These are phyloP conservation scores for Trapa incisa DNA, from an alignment of 345 rosid genomes.

Conservation along the genomic window DNA sequence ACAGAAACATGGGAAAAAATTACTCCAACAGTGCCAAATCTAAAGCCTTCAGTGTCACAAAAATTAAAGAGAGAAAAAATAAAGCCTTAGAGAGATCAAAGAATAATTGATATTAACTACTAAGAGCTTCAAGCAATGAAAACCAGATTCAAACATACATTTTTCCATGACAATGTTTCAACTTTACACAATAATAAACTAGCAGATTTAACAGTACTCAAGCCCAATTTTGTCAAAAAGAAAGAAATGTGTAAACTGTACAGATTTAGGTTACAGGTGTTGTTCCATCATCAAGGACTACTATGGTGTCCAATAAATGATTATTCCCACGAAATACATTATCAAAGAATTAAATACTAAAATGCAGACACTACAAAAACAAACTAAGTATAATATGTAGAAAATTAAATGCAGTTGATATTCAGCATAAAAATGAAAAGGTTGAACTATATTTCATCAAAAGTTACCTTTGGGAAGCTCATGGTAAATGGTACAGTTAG, in stretches of 20 bases:
- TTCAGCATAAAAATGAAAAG: not conserved
- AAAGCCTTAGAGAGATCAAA: not conserved
- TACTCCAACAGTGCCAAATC: not conserved
- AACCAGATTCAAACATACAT: not conserved
- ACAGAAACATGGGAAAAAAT: not conserved
- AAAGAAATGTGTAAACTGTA: not conserved
- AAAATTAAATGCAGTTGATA: not conserved
- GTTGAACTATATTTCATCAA: not conserved
- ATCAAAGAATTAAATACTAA: not conserved
- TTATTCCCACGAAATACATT: not conserved
- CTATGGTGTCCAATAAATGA: not conserved
- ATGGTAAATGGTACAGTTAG: slow-evolving; percentile 62
- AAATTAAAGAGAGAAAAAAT: not conserved
- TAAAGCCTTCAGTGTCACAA: not conserved
- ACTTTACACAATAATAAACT: not conserved
- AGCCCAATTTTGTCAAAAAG: not conserved
- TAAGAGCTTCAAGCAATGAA: slow-evolving; percentile 1
- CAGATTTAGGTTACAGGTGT: not conserved
- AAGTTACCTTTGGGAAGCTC: slow-evolving; percentile 59
- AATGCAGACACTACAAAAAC: not conserved
- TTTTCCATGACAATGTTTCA: not conserved
- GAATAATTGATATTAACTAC: not conserved
- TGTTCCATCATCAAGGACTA: not conserved
- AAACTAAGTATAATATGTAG: not conserved
- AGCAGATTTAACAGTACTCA: not conserved